Base-by-base conservation (phyloP, 2,329 filamentous ascomycete species). In the Metarhizium humberi region DNA sequence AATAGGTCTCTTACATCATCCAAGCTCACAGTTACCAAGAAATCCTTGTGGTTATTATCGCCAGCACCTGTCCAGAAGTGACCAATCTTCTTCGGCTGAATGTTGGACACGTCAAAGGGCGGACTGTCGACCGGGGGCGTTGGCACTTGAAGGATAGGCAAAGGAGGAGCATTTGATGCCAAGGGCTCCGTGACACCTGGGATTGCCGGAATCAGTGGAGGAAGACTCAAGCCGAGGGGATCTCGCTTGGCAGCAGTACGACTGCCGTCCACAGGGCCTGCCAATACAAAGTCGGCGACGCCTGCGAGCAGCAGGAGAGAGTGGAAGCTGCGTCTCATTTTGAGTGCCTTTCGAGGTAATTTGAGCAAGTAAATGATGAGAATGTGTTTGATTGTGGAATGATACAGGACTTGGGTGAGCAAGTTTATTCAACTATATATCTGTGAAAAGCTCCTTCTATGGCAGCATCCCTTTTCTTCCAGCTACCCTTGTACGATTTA, bases 51-150 rank as follows among this genome's bases (percentile, higher is more conserved):
- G 50, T 75, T 62, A 62, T 84, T 84, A 62, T 84, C 80, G 40
- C 78, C 81, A 38, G 81, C 73, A 18, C 76, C 81, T 53, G 80
- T 82, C 80, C 80, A 84, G 69, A 84, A 84, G 67, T 84, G 84
- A 0, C 80, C 82, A 63, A 85, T 80, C 71, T 85, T 85, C 76
- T 84, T 85, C 32, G 82, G 81, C 69, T 78, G 79, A 63, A 84
- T 76, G 57, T 79, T 70, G 63, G 77, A 79, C 3, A 73, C 69
- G 11, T 69, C 71, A 57, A 82, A 83, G 6, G 76, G 76, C 8
- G 74, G 75, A 60, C 77, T 80, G 2, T 73, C 69, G n/a, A 84
- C 65, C 0, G 81, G 76, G 51, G 81, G 81, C n/a, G 78, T 81
- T 2, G 81, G 81, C 4, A 80, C 54, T 62, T 84, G 81, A 11